Evolutionary conservation across 768 basidiomycete species (phyloP), one percentile per base, ranked within the genome.

Genomic region (Xerocomellus amylosporus): DNA sequence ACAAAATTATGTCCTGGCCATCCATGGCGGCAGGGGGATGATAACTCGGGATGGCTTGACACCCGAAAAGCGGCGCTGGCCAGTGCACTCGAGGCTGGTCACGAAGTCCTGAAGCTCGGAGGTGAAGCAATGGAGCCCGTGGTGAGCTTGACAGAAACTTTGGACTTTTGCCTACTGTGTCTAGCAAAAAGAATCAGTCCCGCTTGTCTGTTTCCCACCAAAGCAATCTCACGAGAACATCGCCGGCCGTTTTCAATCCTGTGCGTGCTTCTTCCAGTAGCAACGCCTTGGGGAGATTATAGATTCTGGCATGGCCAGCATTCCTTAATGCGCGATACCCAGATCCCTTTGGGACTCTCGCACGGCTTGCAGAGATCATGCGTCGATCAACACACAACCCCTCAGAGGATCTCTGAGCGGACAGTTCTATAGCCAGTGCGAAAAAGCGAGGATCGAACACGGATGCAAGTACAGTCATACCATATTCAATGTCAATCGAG

Each of bases 401-500:
- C 47, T 63, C 30, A 46, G 52, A 49, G 58, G 58, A 30, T 56
- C 58, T 6, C 13, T 49, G 30, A 34, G 38, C 0, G 31, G 51
- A 0, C 0, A 7, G 20, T 54, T 60, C 33, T 45, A 43, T 22
- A 60, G 55, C 24, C 46, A 34, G 4, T 63, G 62, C 33, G 41
- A 59, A 36, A 34, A 30, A n/a, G 42, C n/a, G 14, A 54, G 51
- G 41, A 13, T 30, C 41, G 2, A 8, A 30, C 9, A 34, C 30
- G 0, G 20, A 20, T 63, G 61, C 61, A 63, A 54, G 46, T 59
- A 53, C 40, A 63, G 58, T n/a, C 61, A 59, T 46, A 59, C 55
- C 26, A 59, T 59, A 34, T 62, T 63, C 54, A 63, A 63, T 17
- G 24, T 45, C 37, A 45, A 56, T 24, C 62, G 61, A 5, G 62